phyloP scores from a whole-genome alignment of 2,329 filamentous ascomycete genomes.

The Diaporthe batatas region DNA sequence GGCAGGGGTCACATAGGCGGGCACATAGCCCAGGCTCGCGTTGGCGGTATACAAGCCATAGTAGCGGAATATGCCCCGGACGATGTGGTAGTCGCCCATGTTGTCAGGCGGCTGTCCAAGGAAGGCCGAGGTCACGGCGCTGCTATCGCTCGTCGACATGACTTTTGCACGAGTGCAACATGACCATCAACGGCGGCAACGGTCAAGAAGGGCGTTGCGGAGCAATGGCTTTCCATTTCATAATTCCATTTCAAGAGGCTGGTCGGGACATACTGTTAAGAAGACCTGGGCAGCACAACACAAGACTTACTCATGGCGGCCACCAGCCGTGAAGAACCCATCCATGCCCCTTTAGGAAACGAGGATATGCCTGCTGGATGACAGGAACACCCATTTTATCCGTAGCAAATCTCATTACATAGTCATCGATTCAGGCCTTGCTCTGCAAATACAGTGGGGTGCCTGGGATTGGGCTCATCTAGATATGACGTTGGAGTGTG shows the following conservation, averaged over 20 bases:
- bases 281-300: neutral
- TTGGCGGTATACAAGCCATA: conserved; percentile 19
- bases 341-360: conserved; percentile 7
- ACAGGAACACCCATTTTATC: conserved; percentile 19
- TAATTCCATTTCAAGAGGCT: neutral
- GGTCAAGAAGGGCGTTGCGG: neutral
- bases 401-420: conserved; percentile 8
- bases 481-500: neutral
- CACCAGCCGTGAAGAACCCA: neutral
- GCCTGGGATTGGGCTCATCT: conserved; percentile 9
- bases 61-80: conserved; percentile 19
- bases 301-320: neutral
- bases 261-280: too few relatives aligned
- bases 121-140: conserved; percentile 10
- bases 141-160: conserved; percentile 13
- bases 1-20: conserved; percentile 10
- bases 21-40: conserved; percentile 13
- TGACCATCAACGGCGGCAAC: conserved; percentile 1
- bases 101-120: conserved; percentile 32
- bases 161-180: conserved; percentile 9
- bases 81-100: conserved; percentile 26
- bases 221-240: neutral
- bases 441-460: neutral
- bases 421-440: neutral
- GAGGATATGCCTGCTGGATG: conserved; percentile 29